phyloP scores from a whole-genome alignment of 306 rosid genomes.

The Cucumis hystrix region DNA sequence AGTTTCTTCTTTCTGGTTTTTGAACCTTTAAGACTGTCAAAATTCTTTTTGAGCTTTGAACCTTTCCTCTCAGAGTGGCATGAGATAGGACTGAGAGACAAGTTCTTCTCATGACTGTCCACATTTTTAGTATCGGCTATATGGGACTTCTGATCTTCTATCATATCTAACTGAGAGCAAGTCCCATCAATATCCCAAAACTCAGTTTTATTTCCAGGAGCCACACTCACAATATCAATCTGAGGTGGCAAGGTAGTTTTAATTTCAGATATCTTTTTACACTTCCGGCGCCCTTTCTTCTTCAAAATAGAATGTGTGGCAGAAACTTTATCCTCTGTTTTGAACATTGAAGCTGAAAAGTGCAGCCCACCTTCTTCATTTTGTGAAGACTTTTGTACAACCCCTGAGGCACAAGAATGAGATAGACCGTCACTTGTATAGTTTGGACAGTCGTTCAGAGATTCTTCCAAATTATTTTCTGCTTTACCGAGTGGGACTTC shows the following conservation, averaged over 20 bases:
- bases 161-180: slow-evolving; percentile 20
- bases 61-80: slow-evolving; percentile 27
- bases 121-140: slow-evolving; percentile 23
- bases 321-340: slow-evolving; percentile 27
- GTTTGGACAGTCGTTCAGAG: slow-evolving; percentile 11
- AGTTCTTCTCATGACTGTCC: slow-evolving; percentile 20
- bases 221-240: slow-evolving; percentile 22
- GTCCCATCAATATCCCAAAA: slow-evolving; percentile 19
- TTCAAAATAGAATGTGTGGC: slow-evolving; percentile 26
- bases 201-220: slow-evolving; percentile 28
- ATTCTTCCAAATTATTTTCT: slow-evolving; percentile 17
- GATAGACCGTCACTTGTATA: slow-evolving; percentile 21
- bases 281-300: slow-evolving; percentile 62
- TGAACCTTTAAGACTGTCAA: slow-evolving; percentile 15
- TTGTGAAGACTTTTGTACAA: slow-evolving; percentile 18
- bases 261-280: slow-evolving; percentile 77
- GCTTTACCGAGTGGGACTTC: slow-evolving; percentile 14
- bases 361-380: slow-evolving; percentile 22
- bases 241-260: slow-evolving; percentile 30
- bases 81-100: slow-evolving; percentile 23
- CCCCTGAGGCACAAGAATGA: slow-evolving; percentile 23
- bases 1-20: slow-evolving; percentile 32
- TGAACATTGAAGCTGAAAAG: slow-evolving; percentile 21
- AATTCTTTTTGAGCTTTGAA: slow-evolving; percentile 18
- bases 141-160: slow-evolving; percentile 31